A percentile compares a stretch with the other conserved stretches of the same genome.
Conservation (phyloP, 345 rosid species). For the Eucalyptus coolabah region DNA sequence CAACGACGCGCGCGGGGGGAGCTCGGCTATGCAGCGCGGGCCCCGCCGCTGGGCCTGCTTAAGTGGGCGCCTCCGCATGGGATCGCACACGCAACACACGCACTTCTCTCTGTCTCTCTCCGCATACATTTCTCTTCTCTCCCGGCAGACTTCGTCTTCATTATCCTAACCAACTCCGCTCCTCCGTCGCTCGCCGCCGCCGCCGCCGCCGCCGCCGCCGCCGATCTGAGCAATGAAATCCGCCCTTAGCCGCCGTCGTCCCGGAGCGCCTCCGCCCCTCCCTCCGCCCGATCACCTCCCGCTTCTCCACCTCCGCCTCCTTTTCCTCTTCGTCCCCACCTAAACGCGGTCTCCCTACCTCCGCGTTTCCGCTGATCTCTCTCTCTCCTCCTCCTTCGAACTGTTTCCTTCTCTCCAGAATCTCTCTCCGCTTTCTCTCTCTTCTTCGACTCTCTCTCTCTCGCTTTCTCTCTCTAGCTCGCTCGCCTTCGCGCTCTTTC, state of each 20-base stretch:
- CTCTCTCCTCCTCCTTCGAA: not conserved
- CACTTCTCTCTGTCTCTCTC: not conserved
- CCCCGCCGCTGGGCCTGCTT: not conserved
- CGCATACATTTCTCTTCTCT: not conserved
- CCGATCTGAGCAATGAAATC: not conserved
- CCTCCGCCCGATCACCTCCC: slow-evolving; percentile 17
- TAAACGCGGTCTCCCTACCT: not conserved
- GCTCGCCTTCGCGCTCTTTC: not conserved
- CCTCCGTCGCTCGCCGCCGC: not conserved
- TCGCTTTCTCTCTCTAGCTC: not conserved
- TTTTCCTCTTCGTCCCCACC: slow-evolving; percentile 79
- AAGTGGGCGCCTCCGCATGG: not conserved
- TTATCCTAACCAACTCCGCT: not conserved
- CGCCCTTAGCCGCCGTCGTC: not conserved
- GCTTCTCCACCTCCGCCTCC: slow-evolving; percentile 61
- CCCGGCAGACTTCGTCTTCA: not conserved
- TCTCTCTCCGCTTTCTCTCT: not conserved
- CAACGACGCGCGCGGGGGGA: not conserved
- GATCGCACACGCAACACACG: not conserved
- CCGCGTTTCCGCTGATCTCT: not conserved
- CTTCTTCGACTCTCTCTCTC: not conserved
- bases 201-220: not conserved
- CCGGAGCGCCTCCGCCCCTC: slow-evolving; percentile 23
- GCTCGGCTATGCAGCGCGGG: fast-evolving
- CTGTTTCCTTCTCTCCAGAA: not conserved